phyloP scores from a whole-genome alignment of 768 basidiomycete genomes.

The Naganishia kalamii region DNA sequence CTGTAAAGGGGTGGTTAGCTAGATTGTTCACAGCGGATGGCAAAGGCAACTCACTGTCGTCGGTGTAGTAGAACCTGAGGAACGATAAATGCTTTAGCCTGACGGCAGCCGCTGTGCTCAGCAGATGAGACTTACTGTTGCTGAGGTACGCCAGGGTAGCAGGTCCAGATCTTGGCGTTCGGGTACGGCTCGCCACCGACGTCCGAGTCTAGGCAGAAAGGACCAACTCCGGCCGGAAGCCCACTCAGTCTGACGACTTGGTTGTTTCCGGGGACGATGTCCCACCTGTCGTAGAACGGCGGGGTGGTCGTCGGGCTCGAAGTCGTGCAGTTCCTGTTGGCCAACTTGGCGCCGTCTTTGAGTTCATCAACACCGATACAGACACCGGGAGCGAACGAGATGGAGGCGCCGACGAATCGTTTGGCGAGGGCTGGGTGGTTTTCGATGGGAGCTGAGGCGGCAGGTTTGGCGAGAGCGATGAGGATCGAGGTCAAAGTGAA shows the following conservation, averaged over 20 bases:
- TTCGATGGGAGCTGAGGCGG: not conserved
- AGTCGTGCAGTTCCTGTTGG: constrained; percentile 1
- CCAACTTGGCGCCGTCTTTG: not conserved
- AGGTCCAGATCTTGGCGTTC: not conserved
- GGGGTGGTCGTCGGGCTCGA: not conserved
- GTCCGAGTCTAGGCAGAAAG: not conserved
- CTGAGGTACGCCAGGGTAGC: constrained; percentile 4
- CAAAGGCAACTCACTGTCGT: not conserved
- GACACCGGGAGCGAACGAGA: not conserved
- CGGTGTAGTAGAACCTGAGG: not conserved
- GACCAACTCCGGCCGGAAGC: not conserved
- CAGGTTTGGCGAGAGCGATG: not conserved
- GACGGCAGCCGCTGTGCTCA: too few relatives aligned
- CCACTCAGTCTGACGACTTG: constrained; percentile 4
- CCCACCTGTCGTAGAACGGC: constrained; percentile 8
- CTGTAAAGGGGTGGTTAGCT: not conserved
- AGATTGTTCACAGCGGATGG: not conserved
- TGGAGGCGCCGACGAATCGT: not conserved
- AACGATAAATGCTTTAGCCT: not conserved
- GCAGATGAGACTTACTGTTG: not conserved
- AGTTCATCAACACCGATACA: constrained; percentile 5
- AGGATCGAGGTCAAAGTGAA: not conserved
- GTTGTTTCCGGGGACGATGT: constrained; percentile 2
- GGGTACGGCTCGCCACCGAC: not conserved
- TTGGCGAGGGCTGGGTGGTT: not conserved